These are phyloP conservation scores for Microstegium vimineum DNA, from an alignment of 176 grass and related monocot genomes.

Conservation along the genomic window DNA sequence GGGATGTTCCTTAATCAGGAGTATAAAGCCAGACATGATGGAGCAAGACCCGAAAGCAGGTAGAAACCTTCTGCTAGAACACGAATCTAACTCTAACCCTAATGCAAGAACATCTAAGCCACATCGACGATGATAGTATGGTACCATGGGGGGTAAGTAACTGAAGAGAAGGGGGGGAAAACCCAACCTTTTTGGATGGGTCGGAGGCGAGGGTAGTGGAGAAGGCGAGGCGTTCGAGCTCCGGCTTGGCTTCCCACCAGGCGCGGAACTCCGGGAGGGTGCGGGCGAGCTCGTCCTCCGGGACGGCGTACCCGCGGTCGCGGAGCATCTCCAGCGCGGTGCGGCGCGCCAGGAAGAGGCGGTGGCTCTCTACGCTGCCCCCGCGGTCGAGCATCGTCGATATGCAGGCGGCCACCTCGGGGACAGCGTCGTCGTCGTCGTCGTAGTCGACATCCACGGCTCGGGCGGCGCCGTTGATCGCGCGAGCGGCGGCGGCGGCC, in stretches of 20 bases:
- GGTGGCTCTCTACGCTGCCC: constrained; percentile 61
- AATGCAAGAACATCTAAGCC: not conserved
- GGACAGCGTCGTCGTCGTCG: not conserved
- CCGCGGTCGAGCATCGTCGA: constrained; percentile 51
- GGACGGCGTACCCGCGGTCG: constrained; percentile 64
- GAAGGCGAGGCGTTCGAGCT: constrained; percentile 53
- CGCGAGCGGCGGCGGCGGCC: not conserved
- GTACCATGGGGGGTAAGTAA: not conserved
- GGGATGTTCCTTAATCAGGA: not conserved
- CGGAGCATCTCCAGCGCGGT: constrained; percentile 88
- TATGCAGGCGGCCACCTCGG: constrained; percentile 42
- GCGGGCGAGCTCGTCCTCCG: constrained; percentile 41
- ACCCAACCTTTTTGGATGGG: constrained; percentile 55
- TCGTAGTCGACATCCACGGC: not conserved
- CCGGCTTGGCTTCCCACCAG: constrained; percentile 41
- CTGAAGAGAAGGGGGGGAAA: not conserved
- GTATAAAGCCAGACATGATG: not conserved
- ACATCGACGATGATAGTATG: not conserved
- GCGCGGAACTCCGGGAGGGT: constrained; percentile 75
- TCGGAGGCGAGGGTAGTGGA: constrained; percentile 44
- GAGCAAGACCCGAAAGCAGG: not conserved
- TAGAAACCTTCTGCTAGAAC: not conserved
- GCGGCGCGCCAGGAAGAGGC: constrained; percentile 80
- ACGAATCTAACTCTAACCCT: not conserved
- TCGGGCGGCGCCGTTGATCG: not conserved